Evolutionary conservation across 768 basidiomycete species (phyloP), one percentile per base, ranked within the genome.

Genomic region (Amanita rimosa): DNA sequence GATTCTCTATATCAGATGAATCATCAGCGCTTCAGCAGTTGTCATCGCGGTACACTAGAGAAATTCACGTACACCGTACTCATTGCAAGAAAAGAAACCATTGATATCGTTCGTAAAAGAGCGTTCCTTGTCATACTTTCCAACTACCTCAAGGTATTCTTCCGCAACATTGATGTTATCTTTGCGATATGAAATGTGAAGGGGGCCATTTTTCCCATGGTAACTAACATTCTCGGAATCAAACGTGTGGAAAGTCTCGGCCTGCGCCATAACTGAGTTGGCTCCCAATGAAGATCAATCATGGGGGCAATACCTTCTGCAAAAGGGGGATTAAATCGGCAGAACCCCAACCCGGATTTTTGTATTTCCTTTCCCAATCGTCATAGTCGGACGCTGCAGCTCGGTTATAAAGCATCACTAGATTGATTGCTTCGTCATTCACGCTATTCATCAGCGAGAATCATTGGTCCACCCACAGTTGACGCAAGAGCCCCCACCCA

Each of bases 361-460:
- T 67, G 21, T 74, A 60, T 3, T 65, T 58, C 0, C 51, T 63
- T 55, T 74, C 72, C 82, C 81, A 83, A 43, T 76, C 76, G 52
- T 85, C 78, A 42, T 76, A 82, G 56, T 85, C 83, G 0, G 79
- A 81, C 1, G 76, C 74, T 7, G 75, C 61, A 11, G 78, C 73
- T 19, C 82, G 72, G 1, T 70, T 74, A 53, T 82, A 83, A n/a
- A 37, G n/a, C 36, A 37, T 16, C 36, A 37, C 36, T 37, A 16
- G 4, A 16, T 0, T 7, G 9, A 19, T 10, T 17, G n/a, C 36
- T 37, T 37, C 31, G 13, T 31, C 11, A 31, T 37, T 37, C 29
- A 37, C n/a, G 16, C n/a, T 16, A 17, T 37, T 31, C 29, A 17
- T 37, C 36, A n/a, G 0, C n/a, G 1, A 16, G 2, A 37, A 37